A percentile compares a stretch with the other conserved stretches of the same genome.
Evolutionary conservation across 192 early-diverging fungal genomes (phyloP).

Genomic region (Backusella macrospora): DNA sequence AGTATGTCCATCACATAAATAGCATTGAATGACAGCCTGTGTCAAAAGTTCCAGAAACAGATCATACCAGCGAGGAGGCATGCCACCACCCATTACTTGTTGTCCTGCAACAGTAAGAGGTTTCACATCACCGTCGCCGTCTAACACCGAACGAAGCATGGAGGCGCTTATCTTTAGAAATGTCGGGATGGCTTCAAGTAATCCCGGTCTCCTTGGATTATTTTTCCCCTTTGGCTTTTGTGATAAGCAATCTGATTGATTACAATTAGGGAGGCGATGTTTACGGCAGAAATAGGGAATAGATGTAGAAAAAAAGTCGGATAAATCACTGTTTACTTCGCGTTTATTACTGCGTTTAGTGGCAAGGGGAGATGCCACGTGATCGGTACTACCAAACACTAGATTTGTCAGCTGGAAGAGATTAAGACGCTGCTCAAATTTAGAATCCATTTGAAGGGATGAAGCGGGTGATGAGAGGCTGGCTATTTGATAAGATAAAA

Average conservation of each 20-base stretch:
- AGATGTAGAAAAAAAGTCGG: constrained; percentile 39
- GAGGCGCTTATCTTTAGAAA: constrained; percentile 54
- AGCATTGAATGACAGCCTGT: constrained; percentile 56
- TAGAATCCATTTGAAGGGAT: constrained; percentile 39
- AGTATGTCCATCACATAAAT: constrained; percentile 49
- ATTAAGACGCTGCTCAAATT: constrained; percentile 55
- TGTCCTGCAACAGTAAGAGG: constrained; percentile 40
- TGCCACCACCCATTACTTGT: constrained; percentile 45
- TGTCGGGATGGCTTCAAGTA: constrained; percentile 52
- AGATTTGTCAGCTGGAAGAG: constrained; percentile 59
- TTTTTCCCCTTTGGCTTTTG: constrained; percentile 11
- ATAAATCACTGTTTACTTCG: constrained; percentile 14
- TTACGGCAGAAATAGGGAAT: constrained; percentile 47
- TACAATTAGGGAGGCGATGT: constrained; percentile 46
- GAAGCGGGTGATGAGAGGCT: constrained; percentile 17
- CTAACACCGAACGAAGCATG: constrained; percentile 41
- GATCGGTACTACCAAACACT: constrained; percentile 53
- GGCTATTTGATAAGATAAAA: constrained; percentile 29
- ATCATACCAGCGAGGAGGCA: constrained; percentile 54
- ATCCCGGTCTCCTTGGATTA: constrained; percentile 34
- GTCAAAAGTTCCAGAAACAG: constrained; percentile 58
- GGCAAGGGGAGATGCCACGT: constrained; percentile 33
- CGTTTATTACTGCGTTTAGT: constrained; percentile 11
- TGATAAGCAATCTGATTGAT: constrained; percentile 8
- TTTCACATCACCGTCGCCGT: constrained; percentile 23